Evolutionary conservation across 1,284 basidiomycete genomes (phyloP), one percentile per base, ranked within the genome.

Genomic region (Heterobasidion irregulare): DNA sequence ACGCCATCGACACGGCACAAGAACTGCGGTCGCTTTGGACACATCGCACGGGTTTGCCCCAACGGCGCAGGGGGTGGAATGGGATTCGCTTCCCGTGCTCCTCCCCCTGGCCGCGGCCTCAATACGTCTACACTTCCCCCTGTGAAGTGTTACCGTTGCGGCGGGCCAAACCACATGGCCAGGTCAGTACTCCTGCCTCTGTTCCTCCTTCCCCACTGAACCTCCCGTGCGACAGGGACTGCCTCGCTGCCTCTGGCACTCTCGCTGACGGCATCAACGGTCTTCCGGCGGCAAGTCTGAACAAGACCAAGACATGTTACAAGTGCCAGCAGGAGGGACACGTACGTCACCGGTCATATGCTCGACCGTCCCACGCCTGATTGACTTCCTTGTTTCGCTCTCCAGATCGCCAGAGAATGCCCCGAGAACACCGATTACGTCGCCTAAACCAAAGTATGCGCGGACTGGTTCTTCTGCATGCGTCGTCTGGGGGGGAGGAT

Each of bases 301-400:
- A 78, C 69, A 87, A 81, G 71, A 81, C 69, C 62, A 91, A 88
- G 73, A 89, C 84, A 47, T 93, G 90, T 68, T 92, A 89, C 72
- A 90, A 89, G 66, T 93, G 90, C 65, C 85, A 89, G 65, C 82
- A 86, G 67, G 85, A 88, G 68, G 89, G 90, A 59, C 90, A 92
- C 75, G 89, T 92, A 63, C 65, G 79, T 70, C 38, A 19, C 44
- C 50, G 13, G 44, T n/a, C 41, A 18, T 47, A 18, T 56, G 15
- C 46, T 13, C 18, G 45, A 35, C 47, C 6, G n/a, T 49, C 38
- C 33, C 18, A 38, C 10, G 34, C 26, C 32, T 52, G 18, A 32
- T 12, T 26, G 26, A 55, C 36, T 50, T 19, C 35, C 16, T n/a
- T 43, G 19, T 33, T 4, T 41, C 2, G 33, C 44, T 36, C 18